phyloP scores from a whole-genome alignment of 805 yeast species.

The Yarrowia osloensis region DNA sequence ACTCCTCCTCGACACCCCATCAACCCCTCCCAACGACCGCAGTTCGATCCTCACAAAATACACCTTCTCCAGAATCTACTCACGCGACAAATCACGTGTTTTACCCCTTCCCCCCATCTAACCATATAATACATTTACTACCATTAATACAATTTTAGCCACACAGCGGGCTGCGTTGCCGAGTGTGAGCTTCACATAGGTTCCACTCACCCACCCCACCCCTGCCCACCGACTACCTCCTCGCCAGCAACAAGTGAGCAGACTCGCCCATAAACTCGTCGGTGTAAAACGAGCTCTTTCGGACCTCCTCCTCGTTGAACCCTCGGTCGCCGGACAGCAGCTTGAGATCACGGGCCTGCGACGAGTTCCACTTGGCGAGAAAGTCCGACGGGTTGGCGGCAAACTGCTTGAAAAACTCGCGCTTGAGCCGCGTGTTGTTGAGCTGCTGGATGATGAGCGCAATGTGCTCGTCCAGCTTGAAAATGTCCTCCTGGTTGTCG shows the following conservation, averaged over 20 bases:
- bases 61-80: no score
- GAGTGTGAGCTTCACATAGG: no score
- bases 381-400: slow-evolving; percentile 77
- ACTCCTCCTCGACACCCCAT: no score
- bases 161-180: no score
- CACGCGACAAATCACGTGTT: no score
- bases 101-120: neutral
- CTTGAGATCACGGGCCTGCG: slow-evolving; percentile 81
- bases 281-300: slow-evolving; percentile 79
- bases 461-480: slow-evolving; percentile 49
- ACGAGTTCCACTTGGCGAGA: slow-evolving; percentile 69
- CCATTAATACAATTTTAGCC: slow-evolving; percentile 29
- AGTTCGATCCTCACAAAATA: no score
- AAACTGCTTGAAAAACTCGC: slow-evolving; percentile 74
- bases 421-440: slow-evolving; percentile 59
- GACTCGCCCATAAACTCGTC: slow-evolving; percentile 79
- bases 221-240: neutral
- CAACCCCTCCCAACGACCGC: no score
- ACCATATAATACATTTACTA: slow-evolving; percentile 25
- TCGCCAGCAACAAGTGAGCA: slow-evolving; percentile 62
- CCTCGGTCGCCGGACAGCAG: slow-evolving; percentile 88
- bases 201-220: no score
- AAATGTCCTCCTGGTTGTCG: slow-evolving; percentile 47
- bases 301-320: slow-evolving; percentile 81
- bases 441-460: slow-evolving; percentile 54